Evolutionary conservation across 2,329 filamentous ascomycete genomes (phyloP).

Genomic region (Hymenoscyphus salicellus): DNA sequence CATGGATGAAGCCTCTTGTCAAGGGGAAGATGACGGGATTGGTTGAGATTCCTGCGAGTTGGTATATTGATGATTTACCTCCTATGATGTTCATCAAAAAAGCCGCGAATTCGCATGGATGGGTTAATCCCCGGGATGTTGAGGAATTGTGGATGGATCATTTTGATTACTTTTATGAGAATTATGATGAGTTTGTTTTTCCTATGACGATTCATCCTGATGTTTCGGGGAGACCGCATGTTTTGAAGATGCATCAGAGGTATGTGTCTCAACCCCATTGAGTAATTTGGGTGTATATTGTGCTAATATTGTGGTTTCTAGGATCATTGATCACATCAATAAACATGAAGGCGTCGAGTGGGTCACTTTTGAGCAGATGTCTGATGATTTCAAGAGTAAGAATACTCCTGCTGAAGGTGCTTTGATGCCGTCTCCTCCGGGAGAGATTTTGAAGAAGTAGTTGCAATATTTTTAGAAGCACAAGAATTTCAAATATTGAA

Average conservation of each 20-base stretch:
- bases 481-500: background rate
- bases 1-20: slow-evolving; percentile 65
- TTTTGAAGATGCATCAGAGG: slow-evolving; percentile 70
- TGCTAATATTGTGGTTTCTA: slow-evolving; percentile 41
- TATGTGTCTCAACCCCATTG: slow-evolving; percentile 33
- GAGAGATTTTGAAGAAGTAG: slow-evolving; percentile 45
- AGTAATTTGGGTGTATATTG: background rate
- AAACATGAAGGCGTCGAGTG: slow-evolving; percentile 59
- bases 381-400: slow-evolving; percentile 68
- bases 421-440: slow-evolving; percentile 55
- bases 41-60: slow-evolving; percentile 63
- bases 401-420: slow-evolving; percentile 57
- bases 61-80: slow-evolving; percentile 60
- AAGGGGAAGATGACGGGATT: slow-evolving; percentile 59
- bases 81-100: slow-evolving; percentile 73
- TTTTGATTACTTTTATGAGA: slow-evolving; percentile 71
- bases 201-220: slow-evolving; percentile 77
- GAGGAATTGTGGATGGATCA: slow-evolving; percentile 64
- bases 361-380: slow-evolving; percentile 69
- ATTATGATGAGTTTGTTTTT: slow-evolving; percentile 75
- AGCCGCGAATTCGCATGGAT: slow-evolving; percentile 60
- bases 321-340: slow-evolving; percentile 68
- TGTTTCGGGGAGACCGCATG: slow-evolving; percentile 68
- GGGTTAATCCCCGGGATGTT: slow-evolving; percentile 53
- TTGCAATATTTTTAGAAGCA: background rate